Base-by-base conservation (phyloP, 768 basidiomycete genomes). In the Lactarius trivialis region DNA sequence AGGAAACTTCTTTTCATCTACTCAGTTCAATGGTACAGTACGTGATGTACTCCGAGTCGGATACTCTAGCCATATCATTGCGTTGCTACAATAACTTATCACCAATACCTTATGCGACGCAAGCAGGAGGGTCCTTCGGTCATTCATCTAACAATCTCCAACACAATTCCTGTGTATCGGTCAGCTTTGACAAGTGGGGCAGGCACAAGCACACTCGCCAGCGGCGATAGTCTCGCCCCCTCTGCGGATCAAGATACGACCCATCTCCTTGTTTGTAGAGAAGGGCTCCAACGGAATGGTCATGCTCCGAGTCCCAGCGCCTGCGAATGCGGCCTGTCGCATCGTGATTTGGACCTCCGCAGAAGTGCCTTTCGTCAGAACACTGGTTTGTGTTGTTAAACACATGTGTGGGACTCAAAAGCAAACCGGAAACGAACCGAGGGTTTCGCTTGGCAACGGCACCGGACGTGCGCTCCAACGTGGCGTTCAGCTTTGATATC, bases 191-290 rank as follows among this genome's bases (percentile, higher is more conserved):
- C 4, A 11, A 15, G 34, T 24, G 51, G 19, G 24, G 15, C 34
- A 55, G 33, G 14, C 6, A 15, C 17, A 24, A n/a, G 26, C 28
- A 26, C 19, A 58, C 78, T 56, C 67, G 87, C 94, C 95, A 50
- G 95, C 95, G 41, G 86, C 93, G 63, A 99, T 89, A 0, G 97
- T 98, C 76, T 98, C 95, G 0, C 97, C 97, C 33, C 85, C 86
- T 58, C 96, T 77, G 49, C 97, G 78, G 61, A 99, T 78, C 65
- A 99, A 71, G 55, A 99, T 82, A 52, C 97, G 77, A 0, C 97
- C 97, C 97, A 98, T 97, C 59, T 95, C 91, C 74, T 98, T 99
- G 75, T 95, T 98, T 7, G 76, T 75, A 1, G 84, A 74, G 67
- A 97, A 96, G 1, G 90, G 81, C 71, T 98, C 97, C 17, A 98